These are phyloP conservation scores for Lentinula detonsa DNA, from an alignment of 768 basidiomycete species.

Conservation along the genomic window DNA sequence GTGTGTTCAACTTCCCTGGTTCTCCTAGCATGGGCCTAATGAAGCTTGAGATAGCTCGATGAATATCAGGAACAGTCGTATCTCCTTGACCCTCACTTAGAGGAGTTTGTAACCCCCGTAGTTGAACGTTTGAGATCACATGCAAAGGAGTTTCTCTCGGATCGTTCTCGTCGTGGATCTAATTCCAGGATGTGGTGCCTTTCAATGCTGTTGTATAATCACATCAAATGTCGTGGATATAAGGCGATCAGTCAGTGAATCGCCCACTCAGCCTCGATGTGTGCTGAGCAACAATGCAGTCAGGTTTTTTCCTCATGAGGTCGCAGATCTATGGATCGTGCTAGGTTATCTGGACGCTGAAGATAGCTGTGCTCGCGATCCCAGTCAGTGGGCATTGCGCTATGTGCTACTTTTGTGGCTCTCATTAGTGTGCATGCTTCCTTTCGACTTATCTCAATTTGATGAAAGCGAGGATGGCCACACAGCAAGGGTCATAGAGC, in stretches of 20 bases:
- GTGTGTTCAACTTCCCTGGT: constrained; percentile 31
- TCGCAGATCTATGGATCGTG: constrained; percentile 73
- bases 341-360: constrained; percentile 55
- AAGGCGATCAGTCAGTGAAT: constrained; percentile 79
- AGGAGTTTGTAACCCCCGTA: constrained; percentile 70
- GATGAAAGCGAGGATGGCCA: constrained; percentile 52
- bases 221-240: constrained; percentile 84
- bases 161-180: constrained; percentile 22
- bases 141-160: constrained; percentile 34
- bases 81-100: constrained; percentile 85
- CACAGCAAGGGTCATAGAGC: constrained; percentile 54
- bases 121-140: constrained; percentile 57
- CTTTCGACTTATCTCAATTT: constrained; percentile 86
- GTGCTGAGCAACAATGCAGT: constrained; percentile 39
- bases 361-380: constrained; percentile 33
- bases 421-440: constrained; percentile 89
- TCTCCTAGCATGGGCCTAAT: neutral
- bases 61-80: constrained; percentile 93
- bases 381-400: constrained; percentile 70
- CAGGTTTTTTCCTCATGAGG: constrained; percentile 90
- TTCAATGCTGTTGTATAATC: constrained; percentile 64
- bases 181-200: constrained; percentile 42
- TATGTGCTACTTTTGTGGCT: constrained; percentile 88
- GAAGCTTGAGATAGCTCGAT: constrained; percentile 49
- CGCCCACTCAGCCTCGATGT: neutral